These are phyloP conservation scores for Suhomyces sp. DNA, from an alignment of 805 yeast species.

Conservation along the genomic window DNA sequence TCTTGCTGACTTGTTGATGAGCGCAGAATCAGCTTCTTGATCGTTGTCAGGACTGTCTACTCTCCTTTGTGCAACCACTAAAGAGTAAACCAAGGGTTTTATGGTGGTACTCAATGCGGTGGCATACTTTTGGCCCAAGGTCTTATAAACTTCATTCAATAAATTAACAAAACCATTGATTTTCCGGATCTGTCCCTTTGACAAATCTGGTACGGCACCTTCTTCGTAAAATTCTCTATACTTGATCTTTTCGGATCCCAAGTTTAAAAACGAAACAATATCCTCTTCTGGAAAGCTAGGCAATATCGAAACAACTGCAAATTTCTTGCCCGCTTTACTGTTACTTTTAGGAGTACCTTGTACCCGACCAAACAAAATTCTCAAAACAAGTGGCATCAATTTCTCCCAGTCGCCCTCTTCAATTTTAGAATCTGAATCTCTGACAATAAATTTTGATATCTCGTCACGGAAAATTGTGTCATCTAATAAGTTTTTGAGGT, in stretches of 20 bases:
- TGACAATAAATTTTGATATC: constrained; percentile 56
- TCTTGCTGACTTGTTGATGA: constrained; percentile 47
- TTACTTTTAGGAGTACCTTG: constrained; percentile 68
- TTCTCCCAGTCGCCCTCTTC: constrained; percentile 57
- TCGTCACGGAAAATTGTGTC: constrained; percentile 86
- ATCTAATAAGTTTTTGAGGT: constrained; percentile 71
- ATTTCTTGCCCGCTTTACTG: constrained; percentile 67
- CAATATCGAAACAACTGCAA: constrained; percentile 63
- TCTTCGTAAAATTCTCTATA: constrained; percentile 31
- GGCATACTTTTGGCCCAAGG: constrained; percentile 58
- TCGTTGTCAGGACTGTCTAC: constrained; percentile 19
- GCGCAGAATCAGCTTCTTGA: constrained; percentile 12
- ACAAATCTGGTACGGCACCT: constrained; percentile 11
- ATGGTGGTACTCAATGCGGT: constrained; percentile 49
- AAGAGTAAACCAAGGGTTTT: constrained; percentile 54
- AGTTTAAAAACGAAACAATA: constrained; percentile 55
- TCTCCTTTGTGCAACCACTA: constrained; percentile 51
- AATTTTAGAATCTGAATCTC: constrained; percentile 48
- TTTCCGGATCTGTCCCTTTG: constrained; percentile 41
- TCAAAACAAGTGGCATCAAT: constrained; percentile 68
- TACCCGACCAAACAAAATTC: constrained; percentile 85
- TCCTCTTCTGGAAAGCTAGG: constrained; percentile 53
- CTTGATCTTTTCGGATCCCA: constrained; percentile 58
- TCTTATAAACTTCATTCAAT: constrained; percentile 51
- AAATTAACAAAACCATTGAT: constrained; percentile 65